phyloP scores from a whole-genome alignment of 2,329 filamentous ascomycete genomes.

The Epichloe uncinata region DNA sequence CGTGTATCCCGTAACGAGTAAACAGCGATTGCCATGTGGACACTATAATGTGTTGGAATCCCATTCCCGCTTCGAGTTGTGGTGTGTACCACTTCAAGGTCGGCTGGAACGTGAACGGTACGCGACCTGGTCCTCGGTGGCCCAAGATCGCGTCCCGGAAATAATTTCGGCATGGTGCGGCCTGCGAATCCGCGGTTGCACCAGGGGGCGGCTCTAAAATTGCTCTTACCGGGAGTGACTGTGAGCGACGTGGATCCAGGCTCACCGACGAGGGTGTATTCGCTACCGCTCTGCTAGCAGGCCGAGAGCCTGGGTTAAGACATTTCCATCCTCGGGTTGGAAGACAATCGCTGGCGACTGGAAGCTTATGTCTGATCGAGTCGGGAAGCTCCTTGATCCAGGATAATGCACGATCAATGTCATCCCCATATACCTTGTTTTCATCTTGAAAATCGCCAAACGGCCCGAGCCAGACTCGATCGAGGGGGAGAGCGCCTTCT shows the following conservation, averaged over 20 bases:
- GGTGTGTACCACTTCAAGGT: slow-evolving; percentile 40
- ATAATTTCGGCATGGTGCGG: slow-evolving; percentile 22
- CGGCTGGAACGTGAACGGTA: slow-evolving; percentile 27
- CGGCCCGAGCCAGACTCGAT: slow-evolving; percentile 33
- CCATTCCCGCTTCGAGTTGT: slow-evolving; percentile 32
- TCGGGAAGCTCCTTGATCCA: slow-evolving; percentile 21
- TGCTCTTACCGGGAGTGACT: slow-evolving; percentile 14
- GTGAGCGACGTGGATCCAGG: neutral
- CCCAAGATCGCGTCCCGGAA: slow-evolving; percentile 15
- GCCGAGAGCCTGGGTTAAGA: slow-evolving; percentile 11
- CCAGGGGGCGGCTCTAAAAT: slow-evolving; percentile 34
- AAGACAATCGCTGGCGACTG: slow-evolving; percentile 18
- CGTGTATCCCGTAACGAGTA: slow-evolving; percentile 13
- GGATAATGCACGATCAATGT: slow-evolving; percentile 29
- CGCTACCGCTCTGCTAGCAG: neutral
- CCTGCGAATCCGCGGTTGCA: slow-evolving; percentile 9
- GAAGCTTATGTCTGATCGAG: slow-evolving; percentile 23
- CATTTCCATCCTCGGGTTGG: slow-evolving; percentile 23
- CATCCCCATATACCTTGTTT: slow-evolving; percentile 15
- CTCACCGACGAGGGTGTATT: neutral
- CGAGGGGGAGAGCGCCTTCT: slow-evolving; percentile 23
- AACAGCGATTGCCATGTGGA: slow-evolving; percentile 30
- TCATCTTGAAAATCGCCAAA: slow-evolving; percentile 8
- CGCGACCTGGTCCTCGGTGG: neutral
- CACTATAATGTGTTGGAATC: slow-evolving; percentile 35